Evolutionary conservation across 2,329 filamentous ascomycete species (phyloP).

Genomic region (Lachnellula hyalina): DNA sequence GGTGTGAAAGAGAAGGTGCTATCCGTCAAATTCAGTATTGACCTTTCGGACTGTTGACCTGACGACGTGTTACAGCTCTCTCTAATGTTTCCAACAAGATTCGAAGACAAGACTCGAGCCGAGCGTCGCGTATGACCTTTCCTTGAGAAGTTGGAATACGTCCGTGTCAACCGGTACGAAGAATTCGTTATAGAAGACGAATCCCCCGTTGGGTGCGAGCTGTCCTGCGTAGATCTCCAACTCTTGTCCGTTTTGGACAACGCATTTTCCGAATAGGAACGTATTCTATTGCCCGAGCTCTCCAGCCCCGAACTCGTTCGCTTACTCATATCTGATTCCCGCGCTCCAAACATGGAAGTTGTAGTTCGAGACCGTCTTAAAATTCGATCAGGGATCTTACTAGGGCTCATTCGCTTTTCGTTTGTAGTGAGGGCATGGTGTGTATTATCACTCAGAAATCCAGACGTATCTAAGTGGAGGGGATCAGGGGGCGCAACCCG

Average conservation of each 20-base stretch:
- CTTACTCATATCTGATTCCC: conserved; percentile 9
- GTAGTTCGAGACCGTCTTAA: conserved; percentile 16
- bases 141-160: conserved; percentile 28
- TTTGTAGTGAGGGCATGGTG: conserved; percentile 9
- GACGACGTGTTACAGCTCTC: conserved; percentile 8
- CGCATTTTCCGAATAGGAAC: conserved; percentile 25
- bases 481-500: conserved; percentile 13
- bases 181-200: conserved; percentile 19
- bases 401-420: conserved; percentile 3
- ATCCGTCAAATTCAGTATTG: conserved; percentile 22
- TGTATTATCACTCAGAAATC: conserved; percentile 9
- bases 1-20: conserved; percentile 22
- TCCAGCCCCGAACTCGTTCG: neutral
- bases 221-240: conserved; percentile 26
- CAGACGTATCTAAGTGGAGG: conserved; percentile 23
- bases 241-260: conserved; percentile 18
- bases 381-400: conserved; percentile 2
- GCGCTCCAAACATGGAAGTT: conserved; percentile 10
- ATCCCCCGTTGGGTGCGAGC: conserved; percentile 12
- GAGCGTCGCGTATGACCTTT: conserved; percentile 24
- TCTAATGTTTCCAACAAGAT: conserved; percentile 7
- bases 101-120: conserved; percentile 10
- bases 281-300: conserved; percentile 8
- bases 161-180: conserved; percentile 14
- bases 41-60: neutral